These are phyloP conservation scores for Geranium brycei DNA, from an alignment of 345 rosid species.

Conservation along the genomic window DNA sequence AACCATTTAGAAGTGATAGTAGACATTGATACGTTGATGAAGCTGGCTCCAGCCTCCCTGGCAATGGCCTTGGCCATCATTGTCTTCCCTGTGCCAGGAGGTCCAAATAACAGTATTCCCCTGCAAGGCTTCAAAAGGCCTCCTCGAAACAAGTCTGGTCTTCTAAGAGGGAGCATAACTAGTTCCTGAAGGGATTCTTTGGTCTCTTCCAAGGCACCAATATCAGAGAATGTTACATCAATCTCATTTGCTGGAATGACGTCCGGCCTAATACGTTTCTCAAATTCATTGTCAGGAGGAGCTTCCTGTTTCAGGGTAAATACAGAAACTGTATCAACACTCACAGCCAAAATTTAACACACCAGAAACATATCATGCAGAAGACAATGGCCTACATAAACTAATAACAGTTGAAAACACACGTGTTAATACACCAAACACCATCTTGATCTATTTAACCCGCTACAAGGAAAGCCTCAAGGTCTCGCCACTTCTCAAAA, in stretches of 20 bases:
- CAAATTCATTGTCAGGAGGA: slow-evolving; percentile 84
- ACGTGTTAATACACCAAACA: not conserved
- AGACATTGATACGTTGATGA: slow-evolving; percentile 91
- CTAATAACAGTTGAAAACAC: not conserved
- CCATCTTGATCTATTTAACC: not conserved
- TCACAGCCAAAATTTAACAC: not conserved
- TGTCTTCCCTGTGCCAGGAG: slow-evolving; percentile 97
- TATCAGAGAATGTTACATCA: slow-evolving; percentile 57
- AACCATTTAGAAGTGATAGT: slow-evolving; percentile 96
- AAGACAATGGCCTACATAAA: too few relatives aligned
- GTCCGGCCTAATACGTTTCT: slow-evolving; percentile 92
- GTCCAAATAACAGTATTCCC: slow-evolving; percentile 94
- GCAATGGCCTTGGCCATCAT: slow-evolving; percentile 98
- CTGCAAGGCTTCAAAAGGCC: slow-evolving; percentile 87
- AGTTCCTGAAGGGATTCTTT: slow-evolving; percentile 92
- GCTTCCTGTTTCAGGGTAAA: slow-evolving; percentile 34
- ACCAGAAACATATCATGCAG: too few relatives aligned
- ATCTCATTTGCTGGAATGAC: slow-evolving; percentile 80
- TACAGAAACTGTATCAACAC: not conserved
- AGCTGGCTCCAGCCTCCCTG: slow-evolving; percentile 89
- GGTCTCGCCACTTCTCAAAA: not conserved
- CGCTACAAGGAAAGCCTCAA: too few relatives aligned
- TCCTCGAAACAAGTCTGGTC: slow-evolving; percentile 82
- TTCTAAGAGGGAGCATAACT: slow-evolving; percentile 86
- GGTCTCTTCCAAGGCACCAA: slow-evolving; percentile 76